These are phyloP conservation scores for Madurella fahalii DNA, from an alignment of 2,329 filamentous ascomycete genomes.

Conservation along the genomic window DNA sequence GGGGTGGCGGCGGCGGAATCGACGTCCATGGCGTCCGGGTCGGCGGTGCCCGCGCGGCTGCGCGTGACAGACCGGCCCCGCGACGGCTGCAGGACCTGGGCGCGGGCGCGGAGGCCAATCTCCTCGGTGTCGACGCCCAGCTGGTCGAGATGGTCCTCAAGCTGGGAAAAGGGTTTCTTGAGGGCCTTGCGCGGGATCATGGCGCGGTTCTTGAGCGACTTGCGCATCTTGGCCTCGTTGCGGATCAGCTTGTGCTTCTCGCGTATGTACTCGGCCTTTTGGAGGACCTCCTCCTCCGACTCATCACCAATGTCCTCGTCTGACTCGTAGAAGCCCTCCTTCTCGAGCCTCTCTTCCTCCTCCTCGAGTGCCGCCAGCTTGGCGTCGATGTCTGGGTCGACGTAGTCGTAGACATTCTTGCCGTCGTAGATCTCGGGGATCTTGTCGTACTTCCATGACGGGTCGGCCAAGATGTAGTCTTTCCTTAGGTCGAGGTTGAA, in stretches of 20 bases:
- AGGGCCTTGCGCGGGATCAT: constrained; percentile 80
- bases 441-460: constrained; percentile 94
- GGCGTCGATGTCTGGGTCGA: constrained; percentile 92
- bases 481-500: constrained; percentile 90
- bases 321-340: constrained; percentile 89
- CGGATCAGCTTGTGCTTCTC: constrained; percentile 90
- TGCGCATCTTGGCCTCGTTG: constrained; percentile 93
- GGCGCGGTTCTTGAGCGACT: constrained; percentile 94
- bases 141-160: constrained; percentile 79
- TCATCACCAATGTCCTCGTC: constrained; percentile 79
- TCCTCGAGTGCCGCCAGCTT: constrained; percentile 90
- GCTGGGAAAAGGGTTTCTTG: constrained; percentile 78
- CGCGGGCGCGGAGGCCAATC: constrained; percentile 68
- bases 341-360: constrained; percentile 89
- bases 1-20: constrained; percentile 42
- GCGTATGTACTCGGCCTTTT: constrained; percentile 92
- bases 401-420: constrained; percentile 95
- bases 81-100: constrained; percentile 50
- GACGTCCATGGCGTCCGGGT: constrained; percentile 72
- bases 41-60: constrained; percentile 58
- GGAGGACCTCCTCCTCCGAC: constrained; percentile 79
- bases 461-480: constrained; percentile 81
- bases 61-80: constrained; percentile 69
- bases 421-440: constrained; percentile 92
- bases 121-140: constrained; percentile 81